Conservation (phyloP, 1,284 basidiomycete species). For the Crucibulum cyathiforme region DNA sequence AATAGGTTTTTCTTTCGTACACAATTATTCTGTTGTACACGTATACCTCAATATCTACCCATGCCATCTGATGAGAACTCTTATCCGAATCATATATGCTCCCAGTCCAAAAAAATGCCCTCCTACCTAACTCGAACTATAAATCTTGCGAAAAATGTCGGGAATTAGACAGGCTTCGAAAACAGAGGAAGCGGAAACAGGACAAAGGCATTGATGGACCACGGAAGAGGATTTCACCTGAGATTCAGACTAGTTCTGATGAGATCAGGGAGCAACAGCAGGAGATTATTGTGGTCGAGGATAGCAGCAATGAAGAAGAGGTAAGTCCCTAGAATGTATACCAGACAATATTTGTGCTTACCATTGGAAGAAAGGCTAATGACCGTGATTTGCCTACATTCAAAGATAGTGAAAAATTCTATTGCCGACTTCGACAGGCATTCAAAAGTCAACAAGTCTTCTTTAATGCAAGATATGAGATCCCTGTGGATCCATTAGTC, state of each 20-base stretch:
- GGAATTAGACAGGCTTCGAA: slow-evolving; percentile 2
- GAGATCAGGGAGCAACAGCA: not conserved
- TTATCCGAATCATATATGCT: not conserved
- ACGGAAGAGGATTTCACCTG: not conserved
- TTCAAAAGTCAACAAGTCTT: slow-evolving; percentile 5
- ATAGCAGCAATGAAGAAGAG: not conserved
- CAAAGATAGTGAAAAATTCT: slow-evolving; percentile 1
- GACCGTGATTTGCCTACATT: not conserved
- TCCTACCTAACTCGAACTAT: not conserved
- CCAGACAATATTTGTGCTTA: not conserved
- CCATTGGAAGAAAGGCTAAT: not conserved
- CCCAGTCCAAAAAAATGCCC: not conserved
- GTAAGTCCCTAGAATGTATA: not conserved
- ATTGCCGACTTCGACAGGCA: not conserved
- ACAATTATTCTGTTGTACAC: no score
- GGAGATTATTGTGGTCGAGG: not conserved
- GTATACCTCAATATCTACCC: no score
- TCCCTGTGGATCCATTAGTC: slow-evolving; percentile 6
- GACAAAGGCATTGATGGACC: not conserved
- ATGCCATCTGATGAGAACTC: not conserved
- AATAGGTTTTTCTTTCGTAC: no score
- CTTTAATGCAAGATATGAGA: slow-evolving; percentile 4
- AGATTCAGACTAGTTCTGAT: not conserved
- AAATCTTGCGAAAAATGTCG: slow-evolving; percentile 5
- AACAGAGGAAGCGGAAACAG: slow-evolving; percentile 2